These are phyloP conservation scores for Solanum chacoense DNA, from an alignment of 305 asterid genomes.

Conservation along the genomic window DNA sequence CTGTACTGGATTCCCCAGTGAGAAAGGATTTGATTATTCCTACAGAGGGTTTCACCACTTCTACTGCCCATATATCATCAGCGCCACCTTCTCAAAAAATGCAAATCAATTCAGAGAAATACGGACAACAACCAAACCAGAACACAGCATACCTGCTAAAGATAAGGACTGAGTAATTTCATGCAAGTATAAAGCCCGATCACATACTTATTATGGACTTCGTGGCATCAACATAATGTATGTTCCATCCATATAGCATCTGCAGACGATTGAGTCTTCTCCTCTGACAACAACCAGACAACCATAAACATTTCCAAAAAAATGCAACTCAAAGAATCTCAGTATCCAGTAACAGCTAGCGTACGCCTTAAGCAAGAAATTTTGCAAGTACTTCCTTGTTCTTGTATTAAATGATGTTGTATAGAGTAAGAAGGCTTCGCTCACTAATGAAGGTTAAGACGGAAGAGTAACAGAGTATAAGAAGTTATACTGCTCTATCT, in stretches of 20 bases:
- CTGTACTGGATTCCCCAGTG: conserved; percentile 9
- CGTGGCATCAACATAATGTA: conserved; percentile 64
- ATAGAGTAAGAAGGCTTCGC: background rate
- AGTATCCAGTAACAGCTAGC: background rate
- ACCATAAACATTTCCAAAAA: background rate
- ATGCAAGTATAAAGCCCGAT: background rate
- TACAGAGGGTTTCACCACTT: conserved; percentile 57
- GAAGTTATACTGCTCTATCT: background rate
- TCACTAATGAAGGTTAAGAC: background rate
- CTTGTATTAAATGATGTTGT: background rate
- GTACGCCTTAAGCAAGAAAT: background rate
- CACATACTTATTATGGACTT: conserved; percentile 42
- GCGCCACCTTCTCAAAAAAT: conserved; percentile 26
- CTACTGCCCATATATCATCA: conserved; percentile 41
- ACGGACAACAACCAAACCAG: background rate
- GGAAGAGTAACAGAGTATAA: background rate
- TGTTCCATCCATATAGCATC: conserved; percentile 70
- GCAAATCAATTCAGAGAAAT: conserved; percentile 3
- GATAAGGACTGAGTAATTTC: background rate
- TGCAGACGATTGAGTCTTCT: conserved; percentile 70
- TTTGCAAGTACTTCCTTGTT: background rate
- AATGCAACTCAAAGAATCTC: background rate
- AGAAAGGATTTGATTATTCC: conserved; percentile 51
- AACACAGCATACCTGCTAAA: background rate
- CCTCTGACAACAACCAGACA: conserved; percentile 34